Base-by-base conservation (phyloP, 352 stramenopile genomes). In the Halophytophthora polymorphica region DNA sequence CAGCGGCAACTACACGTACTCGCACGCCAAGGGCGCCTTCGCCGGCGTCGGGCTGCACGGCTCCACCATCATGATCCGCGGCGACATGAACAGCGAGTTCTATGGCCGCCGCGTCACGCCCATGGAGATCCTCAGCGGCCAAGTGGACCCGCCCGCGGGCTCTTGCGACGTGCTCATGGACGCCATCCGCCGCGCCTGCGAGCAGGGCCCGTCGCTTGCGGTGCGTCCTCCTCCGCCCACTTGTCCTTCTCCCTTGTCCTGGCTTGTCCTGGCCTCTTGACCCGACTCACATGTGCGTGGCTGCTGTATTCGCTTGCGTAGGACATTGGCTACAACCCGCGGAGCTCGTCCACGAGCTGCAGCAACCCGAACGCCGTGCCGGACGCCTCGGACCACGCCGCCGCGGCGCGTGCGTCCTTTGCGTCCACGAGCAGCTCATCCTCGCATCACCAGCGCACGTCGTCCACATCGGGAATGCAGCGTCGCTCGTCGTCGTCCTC, bases 1-100 rank as follows among this genome's bases (percentile, higher is more conserved):
- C 25, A 89, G 77, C 46, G 73, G 77, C 46, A 95, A 93, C 58
- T 95, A 89, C 67, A 90, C 83, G 50, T 95, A 95, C 69, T 88
- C 73, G 57, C 85, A 87, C 53, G 75, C 81, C 22, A 95, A 93
- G 58, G 85, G 85, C 10, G 64, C 68, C 34, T 95, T 92, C 45
- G 85, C 83, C 0, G 85, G 85, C 23, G 64, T 91, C 14, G 83
- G 81, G 1, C 68, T 95, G 17, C 81, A 93, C 46, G 83, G 83
- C 42, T 92, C 83, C 18, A 91, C 81, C 35, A 93, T 95, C 50
- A 68, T 92, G 48, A 73, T 91, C 23, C 78, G 85, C 14, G 80
- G 82, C 17, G 81, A 92, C 53, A 90, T 95, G 77, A 95, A 95
- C 63, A 58, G 39, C 38, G 74, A 86, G 53, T 95, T 93, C 46